A percentile compares a stretch with the other conserved stretches of the same genome.
Evolutionary conservation across 176 grass and related monocot genomes (phyloP).

Genomic region (Oryza longistaminata): DNA sequence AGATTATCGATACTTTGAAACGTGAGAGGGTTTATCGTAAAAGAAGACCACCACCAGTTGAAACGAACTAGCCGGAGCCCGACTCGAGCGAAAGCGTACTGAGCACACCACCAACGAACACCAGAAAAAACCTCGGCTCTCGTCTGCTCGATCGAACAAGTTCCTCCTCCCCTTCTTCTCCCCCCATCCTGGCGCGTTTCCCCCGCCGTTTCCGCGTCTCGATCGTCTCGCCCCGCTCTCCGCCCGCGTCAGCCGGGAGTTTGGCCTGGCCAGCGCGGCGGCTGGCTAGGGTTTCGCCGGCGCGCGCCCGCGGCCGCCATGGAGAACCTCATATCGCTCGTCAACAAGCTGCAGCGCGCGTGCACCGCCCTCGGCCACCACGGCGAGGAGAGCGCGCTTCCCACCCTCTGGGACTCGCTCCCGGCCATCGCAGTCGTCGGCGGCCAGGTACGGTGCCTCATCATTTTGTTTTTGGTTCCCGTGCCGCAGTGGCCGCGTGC

Average conservation of each 20-base stretch:
- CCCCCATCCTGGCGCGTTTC: not conserved
- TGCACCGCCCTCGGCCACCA: conserved; percentile 90
- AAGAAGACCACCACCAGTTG: too few species aligned
- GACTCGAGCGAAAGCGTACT: not conserved
- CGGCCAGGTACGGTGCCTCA: conserved; percentile 57
- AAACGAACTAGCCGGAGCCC: not conserved
- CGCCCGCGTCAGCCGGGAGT: too few species aligned
- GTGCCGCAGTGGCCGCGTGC: not conserved
- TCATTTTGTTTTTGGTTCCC: conserved; percentile 27
- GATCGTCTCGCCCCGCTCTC: not conserved
- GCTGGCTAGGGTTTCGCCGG: not conserved
- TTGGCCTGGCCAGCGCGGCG: not conserved
- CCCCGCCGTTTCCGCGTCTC: not conserved
- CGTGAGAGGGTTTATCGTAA: too few species aligned
- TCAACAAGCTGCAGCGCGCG: conserved; percentile 91
- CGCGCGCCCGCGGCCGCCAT: conserved; percentile 35
- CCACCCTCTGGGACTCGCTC: conserved; percentile 87
- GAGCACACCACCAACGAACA: not conserved
- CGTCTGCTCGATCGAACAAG: not conserved
- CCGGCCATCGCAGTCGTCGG: conserved; percentile 84
- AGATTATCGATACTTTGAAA: too few species aligned
- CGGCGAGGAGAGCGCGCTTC: conserved; percentile 79
- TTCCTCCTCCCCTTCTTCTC: not conserved
- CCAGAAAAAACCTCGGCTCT: not conserved
- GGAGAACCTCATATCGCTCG: conserved; percentile 83